Conservation (phyloP, 139 green algal species). For the Dunaliella sp. region DNA sequence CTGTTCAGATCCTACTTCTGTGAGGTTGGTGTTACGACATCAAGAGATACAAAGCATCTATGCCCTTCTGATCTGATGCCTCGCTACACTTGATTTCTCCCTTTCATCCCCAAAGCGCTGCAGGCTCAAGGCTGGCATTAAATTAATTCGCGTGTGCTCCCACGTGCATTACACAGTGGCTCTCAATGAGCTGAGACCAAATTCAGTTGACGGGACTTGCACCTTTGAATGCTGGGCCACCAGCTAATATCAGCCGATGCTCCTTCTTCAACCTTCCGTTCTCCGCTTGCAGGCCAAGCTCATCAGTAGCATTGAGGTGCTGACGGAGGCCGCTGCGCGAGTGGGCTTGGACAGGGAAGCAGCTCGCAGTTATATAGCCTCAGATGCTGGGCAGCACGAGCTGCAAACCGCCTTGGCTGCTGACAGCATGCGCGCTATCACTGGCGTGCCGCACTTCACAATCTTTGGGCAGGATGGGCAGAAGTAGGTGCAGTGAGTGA, state of each 20-base stretch:
- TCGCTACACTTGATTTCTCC: neutral
- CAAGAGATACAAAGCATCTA: neutral
- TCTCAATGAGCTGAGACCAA: too few relatives aligned
- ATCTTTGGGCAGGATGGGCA: too few relatives aligned
- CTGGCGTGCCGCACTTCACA: conserved; percentile 58
- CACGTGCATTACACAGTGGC: too few relatives aligned
- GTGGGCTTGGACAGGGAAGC: conserved; percentile 36
- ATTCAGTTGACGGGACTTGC: too few relatives aligned
- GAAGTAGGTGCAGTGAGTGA: too few relatives aligned
- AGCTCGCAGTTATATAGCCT: conserved; percentile 14
- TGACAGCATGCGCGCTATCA: conserved; percentile 31
- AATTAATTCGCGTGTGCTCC: too few relatives aligned
- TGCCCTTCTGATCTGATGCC: neutral
- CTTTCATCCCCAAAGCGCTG: neutral
- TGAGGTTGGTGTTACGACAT: conserved; percentile 26
- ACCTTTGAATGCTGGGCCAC: too few relatives aligned
- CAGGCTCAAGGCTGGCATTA: neutral
- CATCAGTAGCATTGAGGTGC: conserved; percentile 45
- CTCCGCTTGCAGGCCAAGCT: conserved; percentile 34
- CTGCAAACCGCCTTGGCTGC: conserved; percentile 14
- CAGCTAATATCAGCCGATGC: neutral
- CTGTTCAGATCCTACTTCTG: conserved; percentile 66
- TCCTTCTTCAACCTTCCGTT: neutral
- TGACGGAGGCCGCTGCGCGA: conserved; percentile 39
- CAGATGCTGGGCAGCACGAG: conserved; percentile 10